Evolutionary conservation across 176 grass and related monocot species (phyloP), one percentile per base, ranked within the genome.

Genomic region (Rhipidocladum racemiflorum): DNA sequence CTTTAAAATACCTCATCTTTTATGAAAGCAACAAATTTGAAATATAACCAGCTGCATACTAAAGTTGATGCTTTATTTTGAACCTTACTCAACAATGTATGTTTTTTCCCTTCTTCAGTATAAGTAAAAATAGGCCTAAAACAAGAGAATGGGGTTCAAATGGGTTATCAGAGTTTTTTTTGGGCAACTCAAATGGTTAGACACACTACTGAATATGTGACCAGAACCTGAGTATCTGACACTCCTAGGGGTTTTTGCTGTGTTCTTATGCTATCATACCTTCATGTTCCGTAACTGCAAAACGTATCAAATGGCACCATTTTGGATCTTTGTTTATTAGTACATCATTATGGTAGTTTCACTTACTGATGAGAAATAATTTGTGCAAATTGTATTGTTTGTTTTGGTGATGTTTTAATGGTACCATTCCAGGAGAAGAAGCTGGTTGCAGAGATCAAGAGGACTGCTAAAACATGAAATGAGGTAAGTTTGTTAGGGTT

Each of bases 371-470:
- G 25, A 34, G 27, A 11, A 61, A 18, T 81, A 34, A n/a, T 36
- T 73, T 77, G 43, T 80, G 32, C 29, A 20, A 29, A 81, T 84
- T 84, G 16, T 66, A 38, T 82, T 75, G 2, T 72, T 53, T 79
- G 13, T 12, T 66, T 36, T 87, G 70, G 57, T 82, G 30, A 79
- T 83, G 56, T 74, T 65, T 30, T 69, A 62, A 61, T 76, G 18
- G 62, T 61, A 83, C 71, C 34, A 83, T 83, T 75, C 42, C 90
- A 99, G 96, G 96, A 99, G 91, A 99, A 95, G 79, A 99, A 93
- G 55, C 87, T 99, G 40, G 96, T 99, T 68, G 90, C 92, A 55
- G 96, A 99, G 92, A 99, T 99, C 60, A 99, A 95, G 76, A 95
- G 87, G 77, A 99, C 92, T 59, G 96, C 96, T 66, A 92, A 99